Percentiles rank a stretch among this genome's conserved stretches.
phyloP scores from a whole-genome alignment of 768 basidiomycete species.

The Leccinellum rugosiceps region DNA sequence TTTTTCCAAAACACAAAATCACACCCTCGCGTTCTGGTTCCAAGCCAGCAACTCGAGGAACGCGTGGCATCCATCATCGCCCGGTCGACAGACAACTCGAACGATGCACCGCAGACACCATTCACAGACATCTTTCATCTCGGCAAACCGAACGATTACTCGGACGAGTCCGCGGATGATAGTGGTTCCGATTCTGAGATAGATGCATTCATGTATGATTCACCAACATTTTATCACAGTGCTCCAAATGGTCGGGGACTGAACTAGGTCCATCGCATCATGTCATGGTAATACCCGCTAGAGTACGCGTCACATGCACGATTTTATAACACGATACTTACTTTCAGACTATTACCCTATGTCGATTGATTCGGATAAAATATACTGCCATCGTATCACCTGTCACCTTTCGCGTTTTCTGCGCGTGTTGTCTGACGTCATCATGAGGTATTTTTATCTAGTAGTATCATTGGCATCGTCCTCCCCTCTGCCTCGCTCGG shows the following conservation, averaged over 20 bases:
- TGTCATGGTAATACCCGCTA: background rate
- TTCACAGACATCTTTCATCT: constrained; percentile 76
- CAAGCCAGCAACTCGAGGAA: constrained; percentile 65
- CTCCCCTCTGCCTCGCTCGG: constrained; percentile 10
- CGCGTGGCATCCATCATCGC: constrained; percentile 80
- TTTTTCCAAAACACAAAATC: constrained; percentile 58
- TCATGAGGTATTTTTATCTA: background rate
- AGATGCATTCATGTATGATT: constrained; percentile 65
- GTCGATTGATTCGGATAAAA: background rate
- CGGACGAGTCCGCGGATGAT: constrained; percentile 49
- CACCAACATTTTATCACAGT: constrained; percentile 42
- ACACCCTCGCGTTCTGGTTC: constrained; percentile 37
- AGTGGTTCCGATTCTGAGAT: constrained; percentile 35
- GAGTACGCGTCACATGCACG: constrained; percentile 5
- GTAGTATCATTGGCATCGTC: background rate
- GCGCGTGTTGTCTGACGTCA: constrained; percentile 24
- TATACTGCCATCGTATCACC: background rate
- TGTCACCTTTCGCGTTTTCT: constrained; percentile 10
- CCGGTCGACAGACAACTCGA: constrained; percentile 58
- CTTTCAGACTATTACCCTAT: background rate
- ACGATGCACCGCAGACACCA: constrained; percentile 71
- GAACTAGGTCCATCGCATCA: constrained; percentile 6
- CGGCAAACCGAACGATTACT: constrained; percentile 31
- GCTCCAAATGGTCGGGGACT: constrained; percentile 42
- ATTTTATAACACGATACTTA: background rate